These are phyloP conservation scores for Cutaneotrichosporon mucoides DNA, from an alignment of 1,284 basidiomycete species.

Conservation along the genomic window DNA sequence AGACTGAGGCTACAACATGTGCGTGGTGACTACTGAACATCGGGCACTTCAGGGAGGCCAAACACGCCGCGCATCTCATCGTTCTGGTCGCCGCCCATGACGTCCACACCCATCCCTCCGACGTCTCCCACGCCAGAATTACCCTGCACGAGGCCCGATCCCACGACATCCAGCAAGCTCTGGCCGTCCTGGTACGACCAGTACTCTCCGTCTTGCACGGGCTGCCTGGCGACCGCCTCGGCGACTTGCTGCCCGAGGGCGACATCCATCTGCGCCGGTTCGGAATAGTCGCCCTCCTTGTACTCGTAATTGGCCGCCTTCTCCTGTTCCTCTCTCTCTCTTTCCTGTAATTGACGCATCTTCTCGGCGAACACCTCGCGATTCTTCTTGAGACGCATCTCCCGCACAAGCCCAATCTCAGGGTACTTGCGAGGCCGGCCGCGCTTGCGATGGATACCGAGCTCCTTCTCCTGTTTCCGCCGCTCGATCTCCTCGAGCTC, in stretches of 20 bases:
- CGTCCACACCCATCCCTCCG: slow-evolving; percentile 4
- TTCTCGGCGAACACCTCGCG: slow-evolving; percentile 33
- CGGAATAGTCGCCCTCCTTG: background rate
- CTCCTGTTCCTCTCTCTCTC: slow-evolving; percentile 3
- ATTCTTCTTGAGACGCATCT: slow-evolving; percentile 46
- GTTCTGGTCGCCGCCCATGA: background rate
- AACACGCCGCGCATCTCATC: slow-evolving; percentile 15
- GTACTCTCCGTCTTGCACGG: slow-evolving; percentile 17
- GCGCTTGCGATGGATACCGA: slow-evolving; percentile 34
- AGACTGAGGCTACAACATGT: slow-evolving; percentile 3
- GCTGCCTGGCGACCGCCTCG: slow-evolving; percentile 13
- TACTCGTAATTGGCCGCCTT: background rate
- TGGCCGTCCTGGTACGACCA: slow-evolving; percentile 35
- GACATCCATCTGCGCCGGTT: slow-evolving; percentile 1
- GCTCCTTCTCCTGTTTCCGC: slow-evolving; percentile 26
- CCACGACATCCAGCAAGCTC: slow-evolving; percentile 35
- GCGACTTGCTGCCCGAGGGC: slow-evolving; percentile 18
- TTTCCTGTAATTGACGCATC: slow-evolving; percentile 23
- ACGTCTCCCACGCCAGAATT: background rate
- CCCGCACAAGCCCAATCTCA: slow-evolving; percentile 38
- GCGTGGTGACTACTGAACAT: slow-evolving; percentile 1
- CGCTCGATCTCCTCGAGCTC: slow-evolving; percentile 35
- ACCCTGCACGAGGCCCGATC: slow-evolving; percentile 2
- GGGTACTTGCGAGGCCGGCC: slow-evolving; percentile 44
- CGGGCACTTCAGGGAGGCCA: slow-evolving; percentile 10